Evolutionary conservation across 2,329 filamentous ascomycete genomes (phyloP).

Genomic region (Amauroascus niger): DNA sequence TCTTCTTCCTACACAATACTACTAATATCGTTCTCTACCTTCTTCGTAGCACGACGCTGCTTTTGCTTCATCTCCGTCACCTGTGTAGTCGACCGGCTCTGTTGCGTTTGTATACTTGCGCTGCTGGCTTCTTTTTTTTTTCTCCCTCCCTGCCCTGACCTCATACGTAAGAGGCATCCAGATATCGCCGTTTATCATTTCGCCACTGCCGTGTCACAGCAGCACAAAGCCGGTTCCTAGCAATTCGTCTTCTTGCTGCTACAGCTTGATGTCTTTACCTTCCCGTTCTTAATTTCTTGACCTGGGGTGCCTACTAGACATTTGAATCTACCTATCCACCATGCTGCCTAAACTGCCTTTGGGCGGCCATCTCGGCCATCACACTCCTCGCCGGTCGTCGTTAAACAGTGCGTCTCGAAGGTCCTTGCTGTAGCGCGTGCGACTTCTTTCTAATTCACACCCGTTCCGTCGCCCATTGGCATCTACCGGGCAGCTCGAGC

Average conservation of each 20-base stretch:
- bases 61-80: background rate
- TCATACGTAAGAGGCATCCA: slow-evolving; percentile 10
- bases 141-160: background rate
- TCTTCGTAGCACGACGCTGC: background rate
- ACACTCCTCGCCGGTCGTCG: slow-evolving; percentile 29
- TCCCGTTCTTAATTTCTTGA: background rate
- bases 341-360: slow-evolving; percentile 24
- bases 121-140: background rate
- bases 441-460: slow-evolving; percentile 2
- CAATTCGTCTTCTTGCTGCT: background rate
- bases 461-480: background rate
- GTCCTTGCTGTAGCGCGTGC: slow-evolving; percentile 4
- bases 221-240: background rate
- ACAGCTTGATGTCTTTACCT: background rate
- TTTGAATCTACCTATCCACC: slow-evolving; percentile 14
- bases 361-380: slow-evolving; percentile 19
- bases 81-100: background rate
- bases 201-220: slow-evolving; percentile 6
- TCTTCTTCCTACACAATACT: background rate
- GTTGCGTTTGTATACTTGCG: background rate
- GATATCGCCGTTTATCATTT: slow-evolving; percentile 3
- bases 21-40: background rate
- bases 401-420: slow-evolving; percentile 28
- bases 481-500: background rate
- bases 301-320: background rate